Conservation (phyloP, 2,329 filamentous ascomycete species). For the Trichoderma endophyticum region DNA sequence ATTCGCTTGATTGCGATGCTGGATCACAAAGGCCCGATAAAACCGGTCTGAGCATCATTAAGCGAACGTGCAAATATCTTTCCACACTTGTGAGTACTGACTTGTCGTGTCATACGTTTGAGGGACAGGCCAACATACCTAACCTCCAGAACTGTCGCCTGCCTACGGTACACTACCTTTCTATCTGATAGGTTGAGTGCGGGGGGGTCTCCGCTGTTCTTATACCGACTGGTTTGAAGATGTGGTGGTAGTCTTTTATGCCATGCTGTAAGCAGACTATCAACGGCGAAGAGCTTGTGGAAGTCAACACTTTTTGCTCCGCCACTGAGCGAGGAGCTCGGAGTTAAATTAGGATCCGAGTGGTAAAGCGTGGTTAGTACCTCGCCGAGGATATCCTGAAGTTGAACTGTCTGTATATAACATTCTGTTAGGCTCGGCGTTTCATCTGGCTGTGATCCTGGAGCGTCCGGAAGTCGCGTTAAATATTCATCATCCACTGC, state of each 20-base stretch:
- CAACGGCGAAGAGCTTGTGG: background rate
- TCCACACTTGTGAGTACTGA: background rate
- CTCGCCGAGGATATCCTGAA: background rate
- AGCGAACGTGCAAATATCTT: background rate
- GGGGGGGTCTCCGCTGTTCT: background rate
- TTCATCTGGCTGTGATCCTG: background rate
- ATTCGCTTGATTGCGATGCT: background rate
- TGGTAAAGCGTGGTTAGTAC: background rate
- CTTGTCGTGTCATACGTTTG: background rate
- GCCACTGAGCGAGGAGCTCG: background rate
- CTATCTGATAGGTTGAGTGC: background rate
- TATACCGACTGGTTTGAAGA: background rate
- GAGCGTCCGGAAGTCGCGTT: background rate
- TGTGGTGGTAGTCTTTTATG: background rate
- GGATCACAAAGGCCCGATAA: background rate
- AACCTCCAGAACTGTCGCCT: background rate
- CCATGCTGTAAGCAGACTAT: background rate
- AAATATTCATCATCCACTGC: background rate
- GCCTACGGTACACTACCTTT: background rate
- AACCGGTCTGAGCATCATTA: background rate
- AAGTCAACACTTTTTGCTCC: background rate
- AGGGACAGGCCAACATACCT: background rate
- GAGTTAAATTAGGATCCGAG: background rate
- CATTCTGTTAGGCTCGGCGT: background rate
- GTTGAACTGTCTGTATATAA: background rate